Evolutionary conservation across 768 basidiomycete genomes (phyloP).

Genomic region (Tremella fuciformis): DNA sequence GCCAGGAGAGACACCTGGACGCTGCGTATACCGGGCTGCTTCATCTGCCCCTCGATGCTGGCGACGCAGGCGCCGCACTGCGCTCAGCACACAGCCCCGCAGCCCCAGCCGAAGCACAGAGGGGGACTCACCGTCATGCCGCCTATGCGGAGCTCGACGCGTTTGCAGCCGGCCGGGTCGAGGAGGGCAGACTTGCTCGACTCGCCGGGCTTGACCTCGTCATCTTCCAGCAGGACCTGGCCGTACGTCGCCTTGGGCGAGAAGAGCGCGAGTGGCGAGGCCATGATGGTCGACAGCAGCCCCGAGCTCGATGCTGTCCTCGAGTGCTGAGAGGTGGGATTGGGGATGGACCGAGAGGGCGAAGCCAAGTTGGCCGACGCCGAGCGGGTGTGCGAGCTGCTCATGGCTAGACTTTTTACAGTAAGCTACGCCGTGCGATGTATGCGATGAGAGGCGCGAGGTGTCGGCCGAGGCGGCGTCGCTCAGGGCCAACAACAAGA

Average conservation of each 20-base stretch:
- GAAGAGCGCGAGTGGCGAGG: conserved; percentile 7
- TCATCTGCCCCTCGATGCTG: conserved; percentile 47
- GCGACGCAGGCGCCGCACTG: conserved; percentile 54
- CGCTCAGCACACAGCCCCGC: neutral
- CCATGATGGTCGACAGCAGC: neutral
- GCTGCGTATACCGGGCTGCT: conserved; percentile 81
- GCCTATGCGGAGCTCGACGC: conserved; percentile 10
- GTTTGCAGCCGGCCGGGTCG: neutral
- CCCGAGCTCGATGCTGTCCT: conserved; percentile 1
- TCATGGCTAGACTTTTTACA: too few relatives aligned
- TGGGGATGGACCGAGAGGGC: neutral
- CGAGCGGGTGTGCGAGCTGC: too few relatives aligned
- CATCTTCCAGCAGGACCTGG: neutral
- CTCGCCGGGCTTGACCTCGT: conserved; percentile 4
- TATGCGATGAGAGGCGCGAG: too few relatives aligned
- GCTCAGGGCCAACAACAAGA: too few relatives aligned
- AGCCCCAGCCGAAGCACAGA: neutral
- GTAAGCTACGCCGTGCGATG: too few relatives aligned
- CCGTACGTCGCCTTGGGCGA: conserved; percentile 4
- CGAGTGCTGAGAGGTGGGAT: neutral
- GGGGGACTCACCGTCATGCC: conserved; percentile 10
- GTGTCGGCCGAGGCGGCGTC: too few relatives aligned
- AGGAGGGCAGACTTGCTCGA: neutral
- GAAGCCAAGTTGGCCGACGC: too few relatives aligned
- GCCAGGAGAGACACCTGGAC: conserved; percentile 96